A percentile compares a stretch with the other conserved stretches of the same genome.
Evolutionary conservation across 2,329 filamentous ascomycete species (phyloP).

Genomic region (Alternaria alternata): DNA sequence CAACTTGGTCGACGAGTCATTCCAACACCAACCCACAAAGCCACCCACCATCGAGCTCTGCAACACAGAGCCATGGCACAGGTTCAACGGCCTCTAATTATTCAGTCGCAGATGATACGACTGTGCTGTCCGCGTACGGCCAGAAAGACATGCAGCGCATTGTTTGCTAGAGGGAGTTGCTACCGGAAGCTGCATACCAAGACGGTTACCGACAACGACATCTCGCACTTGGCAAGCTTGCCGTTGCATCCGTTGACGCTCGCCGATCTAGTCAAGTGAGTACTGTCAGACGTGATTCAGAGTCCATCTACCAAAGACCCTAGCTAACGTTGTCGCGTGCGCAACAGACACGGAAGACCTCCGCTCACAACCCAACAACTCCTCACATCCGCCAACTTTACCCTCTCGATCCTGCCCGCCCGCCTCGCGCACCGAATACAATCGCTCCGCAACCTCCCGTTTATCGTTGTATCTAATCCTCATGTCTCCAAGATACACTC

Average conservation of each 20-base stretch:
- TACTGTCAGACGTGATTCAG: neutral
- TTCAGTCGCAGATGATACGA: constrained; percentile 49
- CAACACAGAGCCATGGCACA: constrained; percentile 34
- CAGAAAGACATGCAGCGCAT: constrained; percentile 22
- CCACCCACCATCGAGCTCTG: neutral
- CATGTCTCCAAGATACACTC: constrained; percentile 94
- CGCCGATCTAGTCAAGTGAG: constrained; percentile 85
- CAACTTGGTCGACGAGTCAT: neutral
- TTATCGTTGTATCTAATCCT: constrained; percentile 97
- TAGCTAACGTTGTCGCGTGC: constrained; percentile 22
- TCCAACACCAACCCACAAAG: neutral
- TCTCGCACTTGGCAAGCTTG: constrained; percentile 78
- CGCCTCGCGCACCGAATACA: constrained; percentile 94
- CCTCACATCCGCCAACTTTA: constrained; percentile 93
- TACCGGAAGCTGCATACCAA: constrained; percentile 47
- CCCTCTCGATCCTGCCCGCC: constrained; percentile 87
- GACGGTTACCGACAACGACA: constrained; percentile 72
- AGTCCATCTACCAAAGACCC: neutral
- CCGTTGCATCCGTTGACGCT: constrained; percentile 84
- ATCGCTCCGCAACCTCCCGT: constrained; percentile 90
- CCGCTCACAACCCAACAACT: constrained; percentile 82
- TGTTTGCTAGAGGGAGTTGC: constrained; percentile 26
- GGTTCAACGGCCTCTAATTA: constrained; percentile 45
- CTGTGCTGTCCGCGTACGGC: constrained; percentile 40
- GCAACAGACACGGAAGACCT: constrained; percentile 74